Conservation (phyloP, 148 eudicot genomes). For the Gaultheria prostrata region DNA sequence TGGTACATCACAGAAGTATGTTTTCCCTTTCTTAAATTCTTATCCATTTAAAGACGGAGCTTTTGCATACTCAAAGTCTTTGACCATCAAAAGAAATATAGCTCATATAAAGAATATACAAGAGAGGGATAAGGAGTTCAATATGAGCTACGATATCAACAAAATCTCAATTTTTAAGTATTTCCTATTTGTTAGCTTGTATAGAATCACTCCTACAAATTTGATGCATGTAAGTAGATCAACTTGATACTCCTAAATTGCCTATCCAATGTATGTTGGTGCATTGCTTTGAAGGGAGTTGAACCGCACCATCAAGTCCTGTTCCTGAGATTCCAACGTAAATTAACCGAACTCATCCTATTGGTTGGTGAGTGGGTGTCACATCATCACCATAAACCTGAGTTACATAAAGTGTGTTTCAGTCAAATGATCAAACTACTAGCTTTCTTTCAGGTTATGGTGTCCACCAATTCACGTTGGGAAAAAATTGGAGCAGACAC, state of each 20-base stretch:
- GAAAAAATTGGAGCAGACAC: not conserved
- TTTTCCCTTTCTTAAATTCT: not conserved
- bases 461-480: not conserved
- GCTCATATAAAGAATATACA: not conserved
- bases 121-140: not conserved
- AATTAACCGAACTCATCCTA: not conserved
- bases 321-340: not conserved
- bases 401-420: not conserved
- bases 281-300: not conserved
- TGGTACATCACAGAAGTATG: not conserved
- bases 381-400: not conserved
- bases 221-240: not conserved
- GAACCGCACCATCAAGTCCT: not conserved
- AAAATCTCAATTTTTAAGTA: not conserved
- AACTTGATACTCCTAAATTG: not conserved
- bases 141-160: not conserved
- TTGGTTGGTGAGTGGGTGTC: not conserved
- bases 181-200: not conserved
- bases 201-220: not conserved
- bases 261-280: not conserved
- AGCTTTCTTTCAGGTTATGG: not conserved
- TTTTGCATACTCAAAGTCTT: not conserved
- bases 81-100: not conserved
- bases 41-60: not conserved
- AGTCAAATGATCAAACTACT: not conserved